These are phyloP conservation scores for Neonectria faginata DNA, from an alignment of 2,329 filamentous ascomycete species.

Conservation along the genomic window DNA sequence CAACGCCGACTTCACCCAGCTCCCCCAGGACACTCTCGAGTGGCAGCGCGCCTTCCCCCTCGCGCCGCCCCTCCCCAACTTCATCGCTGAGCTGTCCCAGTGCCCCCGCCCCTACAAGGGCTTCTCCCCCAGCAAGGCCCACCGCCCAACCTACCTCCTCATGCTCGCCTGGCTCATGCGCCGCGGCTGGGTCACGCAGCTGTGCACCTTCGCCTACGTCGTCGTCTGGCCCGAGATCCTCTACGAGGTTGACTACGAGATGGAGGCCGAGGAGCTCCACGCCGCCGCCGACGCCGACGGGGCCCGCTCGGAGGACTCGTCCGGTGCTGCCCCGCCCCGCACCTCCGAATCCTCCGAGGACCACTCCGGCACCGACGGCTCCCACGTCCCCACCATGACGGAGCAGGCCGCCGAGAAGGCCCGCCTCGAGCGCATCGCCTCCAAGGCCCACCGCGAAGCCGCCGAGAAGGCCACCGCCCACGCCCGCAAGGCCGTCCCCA, in stretches of 20 bases:
- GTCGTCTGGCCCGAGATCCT: constrained; percentile 86
- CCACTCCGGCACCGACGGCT: constrained; percentile 37
- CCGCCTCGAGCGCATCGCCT: constrained; percentile 69
- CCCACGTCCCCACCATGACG: constrained; percentile 55
- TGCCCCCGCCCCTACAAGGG: constrained; percentile 84
- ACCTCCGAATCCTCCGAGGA: constrained; percentile 45
- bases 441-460: constrained; percentile 65
- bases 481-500: constrained; percentile 62
- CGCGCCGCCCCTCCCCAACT: constrained; percentile 83
- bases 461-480: constrained; percentile 69
- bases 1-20: constrained; percentile 81
- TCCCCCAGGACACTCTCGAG: constrained; percentile 75
- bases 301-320: constrained; percentile 39
- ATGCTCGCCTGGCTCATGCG: constrained; percentile 95
- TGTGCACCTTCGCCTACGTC: constrained; percentile 92
- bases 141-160: constrained; percentile 87
- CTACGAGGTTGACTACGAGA: constrained; percentile 79
- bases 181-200: constrained; percentile 91
- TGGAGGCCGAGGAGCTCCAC: constrained; percentile 73
- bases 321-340: constrained; percentile 36
- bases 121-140: constrained; percentile 87
- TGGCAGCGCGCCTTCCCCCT: constrained; percentile 87
- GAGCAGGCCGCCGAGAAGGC: constrained; percentile 71
- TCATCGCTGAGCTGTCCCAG: constrained; percentile 85
- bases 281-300: constrained; percentile 44